These are phyloP conservation scores for Calycina marina DNA, from an alignment of 2,329 filamentous ascomycete genomes.

Conservation along the genomic window DNA sequence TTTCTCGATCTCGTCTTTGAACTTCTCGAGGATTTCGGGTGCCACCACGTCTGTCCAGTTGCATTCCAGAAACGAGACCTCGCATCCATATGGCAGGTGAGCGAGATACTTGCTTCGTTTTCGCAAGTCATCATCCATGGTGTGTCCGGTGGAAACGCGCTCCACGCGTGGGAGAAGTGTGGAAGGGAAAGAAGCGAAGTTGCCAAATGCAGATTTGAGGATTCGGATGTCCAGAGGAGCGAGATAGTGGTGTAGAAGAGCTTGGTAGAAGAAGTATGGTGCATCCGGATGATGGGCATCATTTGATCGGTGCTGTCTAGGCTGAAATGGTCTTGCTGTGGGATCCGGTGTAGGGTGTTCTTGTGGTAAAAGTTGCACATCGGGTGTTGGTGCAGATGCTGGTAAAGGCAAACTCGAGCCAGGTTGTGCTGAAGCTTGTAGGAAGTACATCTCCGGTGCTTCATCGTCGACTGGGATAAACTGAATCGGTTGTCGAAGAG, in stretches of 20 bases:
- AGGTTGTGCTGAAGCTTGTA: no score
- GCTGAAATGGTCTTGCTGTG: no score
- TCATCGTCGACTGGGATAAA: conserved; percentile 31
- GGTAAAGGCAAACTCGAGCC: not conserved
- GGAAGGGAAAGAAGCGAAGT: conserved; percentile 51
- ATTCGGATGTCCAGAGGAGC: conserved; percentile 62
- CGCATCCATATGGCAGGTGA: conserved; percentile 57
- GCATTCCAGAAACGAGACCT: conserved; percentile 59
- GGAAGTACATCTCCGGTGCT: conserved; percentile 33
- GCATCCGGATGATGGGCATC: conserved; percentile 15
- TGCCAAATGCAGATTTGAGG: conserved; percentile 54
- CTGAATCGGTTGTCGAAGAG: conserved; percentile 32
- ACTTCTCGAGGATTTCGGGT: conserved; percentile 44
- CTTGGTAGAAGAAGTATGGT: conserved; percentile 58
- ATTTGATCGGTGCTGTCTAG: conserved; percentile 1
- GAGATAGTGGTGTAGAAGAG: conserved; percentile 56
- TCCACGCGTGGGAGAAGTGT: conserved; percentile 58
- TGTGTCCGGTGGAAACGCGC: conserved; percentile 55
- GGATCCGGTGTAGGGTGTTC: not conserved
- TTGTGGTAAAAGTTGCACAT: not conserved
- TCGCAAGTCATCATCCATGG: conserved; percentile 56
- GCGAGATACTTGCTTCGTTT: conserved; percentile 56
- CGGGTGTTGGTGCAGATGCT: not conserved
- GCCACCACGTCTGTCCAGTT: conserved; percentile 60
- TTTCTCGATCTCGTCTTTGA: conserved; percentile 46